A percentile compares a stretch with the other conserved stretches of the same genome.
Evolutionary conservation across 441 rosid species (phyloP).

Genomic region (Croton setiger): DNA sequence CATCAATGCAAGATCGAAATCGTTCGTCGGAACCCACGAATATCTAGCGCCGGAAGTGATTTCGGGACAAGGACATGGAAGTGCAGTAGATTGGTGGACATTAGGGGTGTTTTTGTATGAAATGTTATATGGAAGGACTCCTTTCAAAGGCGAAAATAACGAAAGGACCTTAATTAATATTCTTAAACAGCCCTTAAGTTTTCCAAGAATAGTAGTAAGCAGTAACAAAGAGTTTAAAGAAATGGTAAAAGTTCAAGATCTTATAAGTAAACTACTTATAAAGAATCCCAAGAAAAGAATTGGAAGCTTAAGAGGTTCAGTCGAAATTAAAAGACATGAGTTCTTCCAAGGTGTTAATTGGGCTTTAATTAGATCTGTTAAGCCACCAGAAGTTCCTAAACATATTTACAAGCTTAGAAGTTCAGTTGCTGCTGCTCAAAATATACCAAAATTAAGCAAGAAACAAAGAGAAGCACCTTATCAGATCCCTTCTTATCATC

Average conservation of each 20-base stretch:
- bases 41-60: conserved; percentile 87
- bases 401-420: conserved; percentile 32
- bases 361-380: conserved; percentile 76
- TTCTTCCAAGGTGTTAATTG: conserved; percentile 75
- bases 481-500: conserved; percentile 64
- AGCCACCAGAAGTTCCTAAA: conserved; percentile 75
- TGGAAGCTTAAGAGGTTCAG: conserved; percentile 62
- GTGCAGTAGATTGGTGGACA: conserved; percentile 98
- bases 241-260: conserved; percentile 55
- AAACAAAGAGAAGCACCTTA: conserved; percentile 72
- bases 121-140: conserved; percentile 77
- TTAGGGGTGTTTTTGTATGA: conserved; percentile 81
- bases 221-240: conserved; percentile 47
- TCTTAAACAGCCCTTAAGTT: conserved; percentile 62
- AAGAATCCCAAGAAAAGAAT: conserved; percentile 71
- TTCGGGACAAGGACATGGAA: conserved; percentile 84
- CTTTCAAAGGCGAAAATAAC: conserved; percentile 66
- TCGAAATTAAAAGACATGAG: conserved; percentile 67
- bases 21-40: conserved; percentile 95
- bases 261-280: conserved; percentile 53
- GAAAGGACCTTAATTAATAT: conserved; percentile 77
- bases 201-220: conserved; percentile 52
- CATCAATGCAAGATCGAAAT: conserved; percentile 59
- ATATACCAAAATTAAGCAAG: conserved; percentile 60
- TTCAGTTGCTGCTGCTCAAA: conserved; percentile 28